These are phyloP conservation scores for Aureobasidium sp. DNA, from an alignment of 2,329 filamentous ascomycete species.

Conservation along the genomic window DNA sequence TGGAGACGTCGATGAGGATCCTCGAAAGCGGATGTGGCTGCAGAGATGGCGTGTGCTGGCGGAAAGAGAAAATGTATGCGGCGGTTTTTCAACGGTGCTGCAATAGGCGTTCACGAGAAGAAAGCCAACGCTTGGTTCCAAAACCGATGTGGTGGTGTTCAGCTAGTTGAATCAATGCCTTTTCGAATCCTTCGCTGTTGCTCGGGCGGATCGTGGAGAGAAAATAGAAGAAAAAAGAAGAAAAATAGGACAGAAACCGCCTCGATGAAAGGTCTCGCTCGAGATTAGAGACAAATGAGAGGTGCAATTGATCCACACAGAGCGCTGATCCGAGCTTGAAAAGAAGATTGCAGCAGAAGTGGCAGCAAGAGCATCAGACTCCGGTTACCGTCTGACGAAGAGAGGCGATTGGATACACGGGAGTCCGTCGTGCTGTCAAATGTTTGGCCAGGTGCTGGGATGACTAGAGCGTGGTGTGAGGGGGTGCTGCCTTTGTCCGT, in stretches of 20 bases:
- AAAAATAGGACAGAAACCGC: neutral
- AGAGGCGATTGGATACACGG: constrained; percentile 10
- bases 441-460: constrained; percentile 12
- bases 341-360: constrained; percentile 9
- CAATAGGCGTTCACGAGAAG: constrained; percentile 7
- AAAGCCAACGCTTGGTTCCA: constrained; percentile 5
- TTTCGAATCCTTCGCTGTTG: neutral
- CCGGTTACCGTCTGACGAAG: constrained; percentile 2
- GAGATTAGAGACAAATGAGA: neutral
- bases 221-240: neutral
- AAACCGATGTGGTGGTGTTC: neutral
- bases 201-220: neutral
- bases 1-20: constrained; percentile 35
- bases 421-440: constrained; percentile 7
- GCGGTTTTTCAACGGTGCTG: constrained; percentile 7
- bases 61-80: constrained; percentile 5
- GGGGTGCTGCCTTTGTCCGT: constrained; percentile 14
- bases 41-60: constrained; percentile 58
- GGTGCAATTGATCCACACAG: constrained; percentile 9
- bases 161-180: neutral
- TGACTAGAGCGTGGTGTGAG: constrained; percentile 13
- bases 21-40: constrained; percentile 66
- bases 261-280: constrained; percentile 7
- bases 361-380: constrained; percentile 11
- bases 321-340: constrained; percentile 5